Evolutionary conservation across 2,329 filamentous ascomycete genomes (phyloP).

Genomic region (Phialophora expanda): DNA sequence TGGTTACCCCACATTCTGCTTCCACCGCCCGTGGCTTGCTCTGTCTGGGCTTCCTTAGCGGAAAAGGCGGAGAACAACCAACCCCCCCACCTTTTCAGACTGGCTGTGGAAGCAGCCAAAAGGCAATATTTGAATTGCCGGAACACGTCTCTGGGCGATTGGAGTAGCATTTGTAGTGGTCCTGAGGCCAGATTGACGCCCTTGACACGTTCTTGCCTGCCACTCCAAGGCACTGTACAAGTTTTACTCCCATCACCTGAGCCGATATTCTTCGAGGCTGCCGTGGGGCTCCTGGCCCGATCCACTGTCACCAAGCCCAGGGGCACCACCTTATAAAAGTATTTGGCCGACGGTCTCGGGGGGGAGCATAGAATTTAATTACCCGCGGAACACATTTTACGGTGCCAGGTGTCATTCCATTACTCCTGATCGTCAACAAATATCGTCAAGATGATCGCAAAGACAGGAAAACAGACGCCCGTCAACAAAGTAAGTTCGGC

Average conservation of each 20-base stretch:
- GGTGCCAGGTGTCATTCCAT: neutral
- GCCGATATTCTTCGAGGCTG: neutral
- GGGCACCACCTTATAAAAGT: neutral
- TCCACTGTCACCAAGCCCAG: neutral
- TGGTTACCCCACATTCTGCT: slow-evolving; percentile 13
- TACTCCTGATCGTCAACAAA: neutral
- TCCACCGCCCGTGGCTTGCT: no score
- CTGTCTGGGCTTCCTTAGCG: neutral
- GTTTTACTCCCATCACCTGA: slow-evolving; percentile 4
- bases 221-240: neutral
- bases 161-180: slow-evolving; percentile 5
- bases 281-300: neutral
- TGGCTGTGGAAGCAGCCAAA: neutral
- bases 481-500: slow-evolving; percentile 24
- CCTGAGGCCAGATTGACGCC: neutral
- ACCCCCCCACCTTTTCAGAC: neutral
- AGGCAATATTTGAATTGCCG: slow-evolving; percentile 17
- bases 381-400: neutral
- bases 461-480: slow-evolving; percentile 23
- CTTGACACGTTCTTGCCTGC: neutral
- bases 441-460: slow-evolving; percentile 10
- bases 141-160: neutral
- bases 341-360: neutral
- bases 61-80: neutral
- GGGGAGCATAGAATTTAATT: slow-evolving; percentile 1